These are phyloP conservation scores for Plasmopara viticola DNA, from an alignment of 352 stramenopile species.

Conservation along the genomic window DNA sequence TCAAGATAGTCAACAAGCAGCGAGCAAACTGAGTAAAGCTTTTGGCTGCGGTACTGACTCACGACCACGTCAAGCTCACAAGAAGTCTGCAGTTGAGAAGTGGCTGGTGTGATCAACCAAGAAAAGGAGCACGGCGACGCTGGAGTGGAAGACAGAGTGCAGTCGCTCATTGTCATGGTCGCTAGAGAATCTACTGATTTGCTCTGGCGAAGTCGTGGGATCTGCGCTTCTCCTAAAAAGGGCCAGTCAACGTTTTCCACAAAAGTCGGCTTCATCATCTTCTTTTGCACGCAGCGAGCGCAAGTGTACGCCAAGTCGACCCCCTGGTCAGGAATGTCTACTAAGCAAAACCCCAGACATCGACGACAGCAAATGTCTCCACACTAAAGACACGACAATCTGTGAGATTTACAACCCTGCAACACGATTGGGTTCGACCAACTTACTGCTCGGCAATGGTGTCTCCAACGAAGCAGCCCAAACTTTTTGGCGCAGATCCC, in stretches of 20 bases:
- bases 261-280: conserved; percentile 35
- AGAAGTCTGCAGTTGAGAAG: conserved; percentile 19
- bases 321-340: conserved; percentile 53
- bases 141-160: conserved; percentile 6
- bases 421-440: neutral
- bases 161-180: conserved; percentile 20
- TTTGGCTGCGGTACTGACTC: conserved; percentile 64
- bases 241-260: conserved; percentile 42
- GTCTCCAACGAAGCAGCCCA: conserved; percentile 48
- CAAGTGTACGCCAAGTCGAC: conserved; percentile 68
- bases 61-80: conserved; percentile 55
- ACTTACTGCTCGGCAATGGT: conserved; percentile 66
- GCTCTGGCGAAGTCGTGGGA: conserved; percentile 17
- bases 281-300: conserved; percentile 47
- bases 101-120: conserved; percentile 31
- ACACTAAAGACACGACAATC: conserved; percentile 31
- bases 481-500: conserved; percentile 69
- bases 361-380: conserved; percentile 63
- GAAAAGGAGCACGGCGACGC: conserved; percentile 29
- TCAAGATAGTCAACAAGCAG: conserved; percentile 67
- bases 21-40: conserved; percentile 66
- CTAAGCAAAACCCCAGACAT: conserved; percentile 62
- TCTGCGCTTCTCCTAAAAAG: conserved; percentile 29
- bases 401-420: conserved; percentile 9
- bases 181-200: conserved; percentile 20